Base-by-base conservation (phyloP, 345 rosid species). In the Laguncularia racemosa region DNA sequence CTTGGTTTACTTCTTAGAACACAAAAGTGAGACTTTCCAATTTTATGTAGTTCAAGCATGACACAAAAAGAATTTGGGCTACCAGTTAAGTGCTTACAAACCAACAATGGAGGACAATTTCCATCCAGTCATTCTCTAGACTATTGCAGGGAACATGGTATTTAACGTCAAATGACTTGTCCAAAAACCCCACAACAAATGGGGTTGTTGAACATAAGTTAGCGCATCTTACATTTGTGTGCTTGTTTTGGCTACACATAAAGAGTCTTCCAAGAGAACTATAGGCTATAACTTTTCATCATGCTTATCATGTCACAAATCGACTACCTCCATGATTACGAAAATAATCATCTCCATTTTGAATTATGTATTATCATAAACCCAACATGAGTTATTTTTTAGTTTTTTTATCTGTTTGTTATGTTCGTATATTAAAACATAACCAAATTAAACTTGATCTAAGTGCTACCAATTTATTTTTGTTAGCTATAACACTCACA, bases 131-230 rank as follows among this genome's bases (percentile, higher is more conserved):
- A 46, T 2, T 46, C 9, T 10, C 16, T 2, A 13, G 10, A 46
- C 3, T 46, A 46, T 46, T 46, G 16, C 48, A 46, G 16, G 10
- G 48, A 46, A 46, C 48, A 46, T 46, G 48, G 48, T 3, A 46
- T 46, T 46, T 2, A 9, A 9, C 48, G 16, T 46, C 48, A 46
- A 46, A 46, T 46, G 48, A 46, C 48, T 46, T 46, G 48, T 46
- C 48, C 48, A 46, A n/a, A 46, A 46, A 46, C 48, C 10, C 48
- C 48, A 46, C 48, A 46, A 46, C 48, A 46, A 46, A 46, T 46
- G 48, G 48, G 10, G 48, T 46, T 46, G 48, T 10, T n/a, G 48
- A 46, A 10, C 48, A 2, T 10, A 46, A 46, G 14, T 13, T 46
- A 10, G 48, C 48, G 16, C 48, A 46, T 46, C 48, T 46, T 9